Conservation (phyloP, 352 stramenopile genomes). For the Elongisporangium undulatum region DNA sequence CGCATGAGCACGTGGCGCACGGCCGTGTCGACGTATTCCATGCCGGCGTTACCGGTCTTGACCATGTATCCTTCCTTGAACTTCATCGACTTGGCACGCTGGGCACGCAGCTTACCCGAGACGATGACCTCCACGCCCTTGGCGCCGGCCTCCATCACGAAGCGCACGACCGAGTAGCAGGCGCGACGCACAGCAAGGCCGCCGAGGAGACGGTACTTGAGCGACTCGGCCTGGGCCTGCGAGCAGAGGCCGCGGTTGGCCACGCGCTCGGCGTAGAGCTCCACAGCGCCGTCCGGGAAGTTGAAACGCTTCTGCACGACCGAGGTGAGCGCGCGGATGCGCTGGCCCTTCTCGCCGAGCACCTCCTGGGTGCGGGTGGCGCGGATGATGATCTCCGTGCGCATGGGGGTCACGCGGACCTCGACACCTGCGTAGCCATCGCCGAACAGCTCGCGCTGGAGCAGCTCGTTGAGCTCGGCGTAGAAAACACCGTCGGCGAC, state of each 20-base stretch:
- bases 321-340: slow-evolving; percentile 98
- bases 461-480: slow-evolving; percentile 99
- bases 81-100: slow-evolving; percentile 99
- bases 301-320: slow-evolving; percentile 99
- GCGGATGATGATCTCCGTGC: slow-evolving; percentile 99
- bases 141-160: slow-evolving; percentile 99
- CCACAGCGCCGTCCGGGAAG: slow-evolving; percentile 93
- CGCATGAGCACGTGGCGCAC: slow-evolving; percentile 99
- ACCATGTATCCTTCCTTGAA: slow-evolving; percentile 99
- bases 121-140: slow-evolving; percentile 99
- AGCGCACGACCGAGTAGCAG: slow-evolving; percentile 99
- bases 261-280: slow-evolving; percentile 99
- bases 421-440: slow-evolving; percentile 99
- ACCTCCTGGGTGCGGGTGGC: slow-evolving; percentile 99
- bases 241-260: slow-evolving; percentile 98
- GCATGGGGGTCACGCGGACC: slow-evolving; percentile 97
- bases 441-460: slow-evolving; percentile 97
- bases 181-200: slow-evolving; percentile 97
- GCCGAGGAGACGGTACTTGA: slow-evolving; percentile 99
- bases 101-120: slow-evolving; percentile 98
- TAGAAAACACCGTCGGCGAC: slow-evolving; percentile 99
- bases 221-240: slow-evolving; percentile 97
- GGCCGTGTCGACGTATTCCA: slow-evolving; percentile 98
- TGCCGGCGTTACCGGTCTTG: slow-evolving; percentile 98
- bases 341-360: slow-evolving; percentile 98